These are phyloP conservation scores for Cladosporium sphaerospermum DNA, from an alignment of 2,329 filamentous ascomycete species.

Conservation along the genomic window DNA sequence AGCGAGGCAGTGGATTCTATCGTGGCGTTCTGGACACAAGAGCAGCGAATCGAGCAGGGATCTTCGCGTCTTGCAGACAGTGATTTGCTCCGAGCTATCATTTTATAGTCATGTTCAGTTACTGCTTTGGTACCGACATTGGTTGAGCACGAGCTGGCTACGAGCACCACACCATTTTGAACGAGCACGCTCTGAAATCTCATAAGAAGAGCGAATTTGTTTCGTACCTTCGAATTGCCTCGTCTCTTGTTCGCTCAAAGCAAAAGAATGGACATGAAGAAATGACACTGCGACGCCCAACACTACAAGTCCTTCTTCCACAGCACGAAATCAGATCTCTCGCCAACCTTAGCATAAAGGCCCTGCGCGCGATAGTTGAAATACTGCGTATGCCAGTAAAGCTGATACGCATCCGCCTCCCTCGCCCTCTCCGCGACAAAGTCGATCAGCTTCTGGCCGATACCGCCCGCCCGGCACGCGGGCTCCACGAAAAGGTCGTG, in stretches of 20 bases:
- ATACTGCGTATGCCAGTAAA: conserved; percentile 13
- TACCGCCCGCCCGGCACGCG: conserved; percentile 27
- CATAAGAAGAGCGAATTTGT: too few relatives aligned
- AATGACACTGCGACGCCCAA: background rate
- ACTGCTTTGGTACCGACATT: too few relatives aligned
- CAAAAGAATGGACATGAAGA: too few relatives aligned
- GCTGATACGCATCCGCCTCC: conserved; percentile 6
- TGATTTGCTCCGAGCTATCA: background rate
- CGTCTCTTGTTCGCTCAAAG: too few relatives aligned
- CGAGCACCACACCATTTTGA: too few relatives aligned
- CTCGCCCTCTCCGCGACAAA: conserved; percentile 58
- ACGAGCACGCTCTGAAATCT: too few relatives aligned
- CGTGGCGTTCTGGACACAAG: background rate
- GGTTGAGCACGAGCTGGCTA: too few relatives aligned
- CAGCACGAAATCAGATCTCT: conserved; percentile 10
- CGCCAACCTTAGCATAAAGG: conserved; percentile 9
- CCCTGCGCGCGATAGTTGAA: conserved; percentile 12
- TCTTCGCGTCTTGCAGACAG: background rate
- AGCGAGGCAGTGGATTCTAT: background rate
- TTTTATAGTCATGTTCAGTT: background rate
- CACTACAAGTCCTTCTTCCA: conserved; percentile 5
- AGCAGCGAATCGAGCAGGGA: background rate
- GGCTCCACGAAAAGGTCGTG: conserved; percentile 12
- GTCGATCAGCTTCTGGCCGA: conserved; percentile 66
- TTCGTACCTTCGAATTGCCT: too few relatives aligned